These are phyloP conservation scores for Starmerella apicola DNA, from an alignment of 805 yeast species.

Conservation along the genomic window DNA sequence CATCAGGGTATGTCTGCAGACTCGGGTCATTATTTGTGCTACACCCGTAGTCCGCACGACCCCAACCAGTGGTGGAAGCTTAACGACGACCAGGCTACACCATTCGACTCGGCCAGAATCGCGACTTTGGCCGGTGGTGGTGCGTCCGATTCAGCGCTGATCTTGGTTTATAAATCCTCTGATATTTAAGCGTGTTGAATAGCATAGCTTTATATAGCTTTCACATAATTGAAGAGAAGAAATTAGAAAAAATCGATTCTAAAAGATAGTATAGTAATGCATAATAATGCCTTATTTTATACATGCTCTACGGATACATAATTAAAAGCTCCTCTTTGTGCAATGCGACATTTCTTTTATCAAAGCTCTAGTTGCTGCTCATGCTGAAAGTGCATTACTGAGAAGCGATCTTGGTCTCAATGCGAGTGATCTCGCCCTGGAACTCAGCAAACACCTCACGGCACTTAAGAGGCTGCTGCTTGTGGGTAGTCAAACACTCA, in stretches of 20 bases:
- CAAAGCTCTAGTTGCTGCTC: too few relatives aligned
- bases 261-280: too few relatives aligned
- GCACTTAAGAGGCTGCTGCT: conserved; percentile 26
- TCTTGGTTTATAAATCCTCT: conserved; percentile 71
- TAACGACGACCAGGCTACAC: conserved; percentile 79
- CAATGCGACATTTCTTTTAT: too few relatives aligned
- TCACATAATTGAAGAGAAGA: too few relatives aligned
- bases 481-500: conserved; percentile 24
- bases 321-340: too few relatives aligned
- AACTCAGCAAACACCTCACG: conserved; percentile 24
- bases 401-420: conserved; percentile 9
- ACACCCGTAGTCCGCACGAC: conserved; percentile 49
- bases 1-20: conserved; percentile 95
- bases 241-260: too few relatives aligned
- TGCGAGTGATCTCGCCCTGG: conserved; percentile 16
- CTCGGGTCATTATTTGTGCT: conserved; percentile 93
- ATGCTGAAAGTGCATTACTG: background rate
- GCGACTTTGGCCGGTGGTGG: conserved; percentile 93
- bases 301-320: too few relatives aligned
- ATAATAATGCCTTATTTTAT: too few relatives aligned
- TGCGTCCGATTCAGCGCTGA: conserved; percentile 87
- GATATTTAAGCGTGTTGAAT: too few relatives aligned
- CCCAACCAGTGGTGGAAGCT: conserved; percentile 87
- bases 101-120: conserved; percentile 67
- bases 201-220: too few relatives aligned